Evolutionary conservation across 106 monocot genomes (phyloP).

Genomic region (Allium sativum): DNA sequence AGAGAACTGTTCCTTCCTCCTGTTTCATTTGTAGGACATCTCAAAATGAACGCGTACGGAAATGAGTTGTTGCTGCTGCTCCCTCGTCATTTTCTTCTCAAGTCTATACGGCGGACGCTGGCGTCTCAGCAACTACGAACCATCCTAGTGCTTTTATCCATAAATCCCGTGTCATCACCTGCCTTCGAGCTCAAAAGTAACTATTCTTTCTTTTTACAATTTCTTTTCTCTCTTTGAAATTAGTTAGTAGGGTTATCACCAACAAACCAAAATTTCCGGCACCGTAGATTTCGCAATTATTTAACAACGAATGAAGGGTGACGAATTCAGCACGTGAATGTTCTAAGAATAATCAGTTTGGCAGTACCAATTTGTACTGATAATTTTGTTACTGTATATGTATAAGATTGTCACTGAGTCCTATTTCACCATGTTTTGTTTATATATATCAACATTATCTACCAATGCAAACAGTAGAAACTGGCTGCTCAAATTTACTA

Average conservation of each 20-base stretch:
- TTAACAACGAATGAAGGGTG: not conserved
- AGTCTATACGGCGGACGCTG: too few species aligned
- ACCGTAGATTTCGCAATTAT: not conserved
- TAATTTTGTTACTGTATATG: too few species aligned
- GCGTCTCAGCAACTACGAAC: not conserved
- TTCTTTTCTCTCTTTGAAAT: not conserved
- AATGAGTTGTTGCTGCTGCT: too few species aligned
- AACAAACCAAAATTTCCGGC: not conserved
- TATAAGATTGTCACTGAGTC: too few species aligned
- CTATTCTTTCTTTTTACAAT: not conserved
- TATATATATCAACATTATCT: too few species aligned
- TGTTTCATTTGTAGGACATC: too few species aligned
- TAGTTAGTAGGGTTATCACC: not conserved
- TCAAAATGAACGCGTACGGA: too few species aligned
- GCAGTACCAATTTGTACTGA: not conserved
- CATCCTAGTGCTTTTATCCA: conserved; percentile 21
- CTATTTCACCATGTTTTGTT: too few species aligned
- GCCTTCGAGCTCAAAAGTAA: conserved; percentile 71
- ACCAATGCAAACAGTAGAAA: too few species aligned
- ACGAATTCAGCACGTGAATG: not conserved
- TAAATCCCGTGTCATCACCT: conserved; percentile 60
- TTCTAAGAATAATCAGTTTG: not conserved
- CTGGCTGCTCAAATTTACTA: too few species aligned
- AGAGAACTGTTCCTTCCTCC: too few species aligned
- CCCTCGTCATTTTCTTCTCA: too few species aligned